Conservation (phyloP, 176 grass and related monocot species). For the Stipa capillata region DNA sequence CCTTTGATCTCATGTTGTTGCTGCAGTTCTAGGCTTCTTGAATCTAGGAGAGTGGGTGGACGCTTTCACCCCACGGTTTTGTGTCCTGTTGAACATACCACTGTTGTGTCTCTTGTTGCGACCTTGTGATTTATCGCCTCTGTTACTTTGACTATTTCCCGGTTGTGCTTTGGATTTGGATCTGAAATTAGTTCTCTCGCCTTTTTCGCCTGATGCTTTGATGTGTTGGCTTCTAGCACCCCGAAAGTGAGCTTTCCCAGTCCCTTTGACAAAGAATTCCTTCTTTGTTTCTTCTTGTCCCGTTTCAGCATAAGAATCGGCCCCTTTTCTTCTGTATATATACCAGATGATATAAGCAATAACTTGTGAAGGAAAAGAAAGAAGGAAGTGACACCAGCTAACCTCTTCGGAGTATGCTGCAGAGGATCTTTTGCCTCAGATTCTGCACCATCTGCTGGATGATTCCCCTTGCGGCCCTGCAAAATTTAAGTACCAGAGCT, state of each 20-base stretch:
- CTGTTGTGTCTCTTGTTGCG: not conserved
- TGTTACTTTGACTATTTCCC: slow-evolving; percentile 5
- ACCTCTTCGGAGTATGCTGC: slow-evolving; percentile 37
- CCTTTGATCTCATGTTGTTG: not conserved
- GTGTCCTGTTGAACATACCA: not conserved
- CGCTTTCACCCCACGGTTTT: not conserved
- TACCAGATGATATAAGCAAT: not conserved
- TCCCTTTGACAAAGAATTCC: slow-evolving; percentile 24
- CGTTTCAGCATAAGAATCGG: not conserved
- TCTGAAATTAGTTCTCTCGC: not conserved
- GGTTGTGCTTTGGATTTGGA: not conserved
- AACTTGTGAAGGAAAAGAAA: not conserved
- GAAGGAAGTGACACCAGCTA: not conserved
- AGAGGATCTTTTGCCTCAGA: not conserved
- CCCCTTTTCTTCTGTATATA: slow-evolving; percentile 37
- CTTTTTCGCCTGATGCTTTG: not conserved
- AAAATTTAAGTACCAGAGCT: slow-evolving; percentile 6
- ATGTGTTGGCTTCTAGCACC: not conserved
- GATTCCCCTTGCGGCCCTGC: slow-evolving; percentile 53
- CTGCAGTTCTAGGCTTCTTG: slow-evolving; percentile 24
- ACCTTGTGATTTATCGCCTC: not conserved
- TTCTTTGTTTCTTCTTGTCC: slow-evolving; percentile 40
- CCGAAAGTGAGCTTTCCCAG: not conserved
- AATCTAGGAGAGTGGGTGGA: slow-evolving; percentile 1
- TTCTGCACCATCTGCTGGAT: not conserved